Evolutionary conservation across 495 filamentous ascomycete species (phyloP), one percentile per base, ranked within the genome.

Genomic region (Astrocystis sublimbata): DNA sequence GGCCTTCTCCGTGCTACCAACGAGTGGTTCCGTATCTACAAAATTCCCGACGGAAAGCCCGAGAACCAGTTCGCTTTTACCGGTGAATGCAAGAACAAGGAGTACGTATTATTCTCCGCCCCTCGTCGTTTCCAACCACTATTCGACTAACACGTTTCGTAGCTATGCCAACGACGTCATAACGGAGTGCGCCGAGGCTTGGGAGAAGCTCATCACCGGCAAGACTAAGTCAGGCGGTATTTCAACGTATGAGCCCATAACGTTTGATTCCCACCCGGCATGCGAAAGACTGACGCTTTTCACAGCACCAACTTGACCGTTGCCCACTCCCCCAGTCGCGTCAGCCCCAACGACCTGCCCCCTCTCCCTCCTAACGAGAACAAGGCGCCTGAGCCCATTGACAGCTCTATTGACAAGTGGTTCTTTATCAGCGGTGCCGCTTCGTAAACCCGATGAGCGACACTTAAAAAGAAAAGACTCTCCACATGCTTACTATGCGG

Each of bases 1-100:
- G 96, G 96, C 64, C 89, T 98, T 40, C 82, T 99, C 73, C 86
- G 96, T 65, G 96, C 96, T 72, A 98, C 94, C 74, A 99, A 99
- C 75, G 96, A 99, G 85, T 99, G 96, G 96, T 99, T 99, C 91
- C 91, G 96, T 78, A 98, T 99, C 86, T 99, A 99, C 88, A 98
- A 98, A 86, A 98, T 99, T 81, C 96, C 96, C 71, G 96, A 99
- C 73, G 96, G 96, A 84, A 99, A 98, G 92, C 93, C 93, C 70
- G 94, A 98, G 88, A 99, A 99, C 86, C 94, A 98, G 83, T 98
- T 99, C 72, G 96, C 96, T 68, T 99, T 99, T 86, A 96, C 92
- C 55, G 96, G 96, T 79, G 96, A 99, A 85, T 98, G 96, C 90
- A 99, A 99, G 87, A 99, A 99, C 87, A 96, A 93, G 86, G 91